Base-by-base conservation (phyloP, 2,329 filamentous ascomycete genomes). In the Trichoderma asperellum region DNA sequence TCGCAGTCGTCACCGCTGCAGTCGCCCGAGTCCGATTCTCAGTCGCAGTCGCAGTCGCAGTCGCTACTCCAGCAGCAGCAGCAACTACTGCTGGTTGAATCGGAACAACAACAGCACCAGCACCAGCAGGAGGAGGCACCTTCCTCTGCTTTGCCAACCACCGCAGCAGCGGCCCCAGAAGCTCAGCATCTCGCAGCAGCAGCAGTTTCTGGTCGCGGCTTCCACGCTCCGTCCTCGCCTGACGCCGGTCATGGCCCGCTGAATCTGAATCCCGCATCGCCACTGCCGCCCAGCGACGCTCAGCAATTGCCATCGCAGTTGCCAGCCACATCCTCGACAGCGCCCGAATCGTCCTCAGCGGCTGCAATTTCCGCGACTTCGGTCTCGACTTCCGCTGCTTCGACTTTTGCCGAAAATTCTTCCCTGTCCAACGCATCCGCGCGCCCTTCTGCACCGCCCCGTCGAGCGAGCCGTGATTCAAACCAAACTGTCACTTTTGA, bases 321-420 rank as follows among this genome's bases (percentile, higher is more conserved):
- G 62, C 35, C 52, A 34, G 35, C 21, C 43, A 52, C 29, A 27
- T 27, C 62, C n/a, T 59, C 37, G 64, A 43, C 64, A 29, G 21
- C 55, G 40, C 14, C 40, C 32, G 43, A 40, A 21, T 18, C 29
- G 10, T 18, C 49, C 43, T n/a, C 53, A 24, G 53, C 37, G 12
- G 11, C 53, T 76, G 82, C 60, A 74, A 75, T 49, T 70, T 72
- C 52, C 59, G 64, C 11, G 40, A 43, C 18, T 43, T n/a, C 40
- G 18, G 40, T n/a, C 18, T 43, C 29, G n/a, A 24, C 49, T 47
- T n/a, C 53, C 24, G 53, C 37, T 11, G 7, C 40, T 76, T 82
- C 60, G 74, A 75, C 47, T 69, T 71, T 47, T 62, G 64, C 11
- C 58, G 24, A 43, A 47, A 43, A 34, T 8, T 56, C 62, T 11